A percentile compares a stretch with the other conserved stretches of the same genome.
phyloP scores from a whole-genome alignment of 2,329 filamentous ascomycete species.

The Claviceps citrina region DNA sequence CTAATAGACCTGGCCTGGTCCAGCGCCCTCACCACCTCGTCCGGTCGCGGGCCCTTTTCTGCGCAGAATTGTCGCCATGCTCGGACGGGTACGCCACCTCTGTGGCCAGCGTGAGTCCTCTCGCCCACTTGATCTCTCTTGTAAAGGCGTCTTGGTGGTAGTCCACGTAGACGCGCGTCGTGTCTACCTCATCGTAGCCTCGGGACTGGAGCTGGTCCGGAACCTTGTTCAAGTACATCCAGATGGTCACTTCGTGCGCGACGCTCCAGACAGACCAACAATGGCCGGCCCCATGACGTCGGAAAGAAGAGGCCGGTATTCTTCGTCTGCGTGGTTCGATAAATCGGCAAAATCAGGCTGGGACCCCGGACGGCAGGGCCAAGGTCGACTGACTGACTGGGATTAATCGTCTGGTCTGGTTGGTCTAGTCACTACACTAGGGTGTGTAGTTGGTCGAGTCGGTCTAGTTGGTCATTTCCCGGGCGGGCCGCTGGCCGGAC shows the following conservation, averaged over 20 bases:
- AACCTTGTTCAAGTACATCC: constrained; percentile 52
- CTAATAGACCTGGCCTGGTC: constrained; percentile 64
- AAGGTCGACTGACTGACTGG: neutral
- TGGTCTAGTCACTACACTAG: too few relatives aligned
- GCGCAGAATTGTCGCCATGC: constrained; percentile 25
- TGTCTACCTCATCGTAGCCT: constrained; percentile 76
- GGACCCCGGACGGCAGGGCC: neutral
- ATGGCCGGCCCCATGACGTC: too few relatives aligned
- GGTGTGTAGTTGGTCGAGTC: too few relatives aligned
- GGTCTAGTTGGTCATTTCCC: too few relatives aligned
- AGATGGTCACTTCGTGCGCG: too few relatives aligned
- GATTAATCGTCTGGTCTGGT: too few relatives aligned
- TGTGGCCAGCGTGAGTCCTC: constrained; percentile 63
- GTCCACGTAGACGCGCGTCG: constrained; percentile 57
- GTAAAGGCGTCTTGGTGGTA: constrained; percentile 69
- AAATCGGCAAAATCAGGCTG: constrained; percentile 1
- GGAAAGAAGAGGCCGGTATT: too few relatives aligned
- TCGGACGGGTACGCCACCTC: constrained; percentile 50
- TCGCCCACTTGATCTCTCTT: constrained; percentile 57
- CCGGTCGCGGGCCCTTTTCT: constrained; percentile 58
- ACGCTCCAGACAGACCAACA: too few relatives aligned
- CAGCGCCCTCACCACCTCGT: constrained; percentile 58
- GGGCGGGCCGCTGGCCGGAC: neutral
- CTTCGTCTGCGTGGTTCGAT: constrained; percentile 1
- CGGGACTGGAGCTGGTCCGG: constrained; percentile 63